Evolutionary conservation across 805 yeast genomes (phyloP), one percentile per base, ranked within the genome.

Genomic region (Jamesozyma gamospora): DNA sequence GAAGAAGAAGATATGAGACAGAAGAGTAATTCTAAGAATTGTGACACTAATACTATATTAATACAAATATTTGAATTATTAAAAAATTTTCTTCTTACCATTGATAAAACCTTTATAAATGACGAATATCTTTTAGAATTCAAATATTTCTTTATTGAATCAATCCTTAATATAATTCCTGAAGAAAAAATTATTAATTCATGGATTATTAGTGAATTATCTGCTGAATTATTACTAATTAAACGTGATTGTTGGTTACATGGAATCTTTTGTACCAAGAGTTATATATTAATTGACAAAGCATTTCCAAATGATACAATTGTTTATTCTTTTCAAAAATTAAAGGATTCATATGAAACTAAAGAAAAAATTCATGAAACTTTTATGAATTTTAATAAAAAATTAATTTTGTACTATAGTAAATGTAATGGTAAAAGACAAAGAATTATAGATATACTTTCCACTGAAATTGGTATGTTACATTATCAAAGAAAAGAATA

Each of bases 381-480:
- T 10, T 82, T 75, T 48, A 58, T 79, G 31, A 52, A 55, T 1
- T 56, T 75, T 14, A 83, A 95, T 0, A 75, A 74, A 40, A 49
- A 49, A 24, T 34, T 55, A 10, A 35, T 61, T 10, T 37, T 51
- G 1, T 33, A 47, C 11, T 50, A 41, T 28, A 43, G 41, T 34
- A 31, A 43, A 12, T 49, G 55, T 41, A 47, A 40, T 4, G 48
- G 49, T 2, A 50, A 46, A 28, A 67, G 85, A 41, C 71, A 76
- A 13, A 70, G 90, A 45, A 70, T 85, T 0, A 78, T 82, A 6
- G 88, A 83, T 50, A 66, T 79, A 4, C 65, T 92, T 13, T 77
- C 88, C 1, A 74, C 84, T 6, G 96, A 90, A 46, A 69, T 86
- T 39, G 95, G 94, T 0, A 54, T 82, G 10, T 59, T 86, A 14